A percentile compares a stretch with the other conserved stretches of the same genome.
These are phyloP conservation scores for Arbutus unedo DNA, from an alignment of 148 eudicot species.

Conservation along the genomic window DNA sequence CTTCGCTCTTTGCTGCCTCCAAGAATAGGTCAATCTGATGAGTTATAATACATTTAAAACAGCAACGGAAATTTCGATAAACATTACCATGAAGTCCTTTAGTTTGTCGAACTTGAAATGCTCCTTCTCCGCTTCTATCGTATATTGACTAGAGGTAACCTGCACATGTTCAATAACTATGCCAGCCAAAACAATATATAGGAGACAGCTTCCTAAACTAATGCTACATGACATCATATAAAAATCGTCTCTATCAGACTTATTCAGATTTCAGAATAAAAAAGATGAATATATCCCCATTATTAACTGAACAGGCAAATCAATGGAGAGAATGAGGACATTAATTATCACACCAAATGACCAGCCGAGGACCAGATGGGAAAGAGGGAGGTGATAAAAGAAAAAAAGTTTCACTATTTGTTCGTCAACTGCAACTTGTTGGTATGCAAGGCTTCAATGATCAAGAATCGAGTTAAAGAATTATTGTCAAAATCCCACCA, in stretches of 20 bases:
- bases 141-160: slow-evolving; percentile 86
- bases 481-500: neutral
- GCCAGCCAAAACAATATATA: neutral
- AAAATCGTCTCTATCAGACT: neutral
- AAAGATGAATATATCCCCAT: neutral
- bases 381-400: neutral
- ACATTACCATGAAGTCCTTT: slow-evolving; percentile 68
- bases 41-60: neutral
- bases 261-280: neutral
- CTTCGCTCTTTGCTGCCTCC: neutral
- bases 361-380: neutral
- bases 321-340: neutral
- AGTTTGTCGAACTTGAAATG: slow-evolving; percentile 82
- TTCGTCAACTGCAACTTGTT: neutral
- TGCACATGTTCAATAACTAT: slow-evolving; percentile 22
- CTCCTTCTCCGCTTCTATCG: slow-evolving; percentile 82
- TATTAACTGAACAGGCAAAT: neutral
- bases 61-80: neutral
- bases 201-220: neutral
- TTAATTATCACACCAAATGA: neutral
- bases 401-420: neutral
- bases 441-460: neutral
- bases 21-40: neutral
- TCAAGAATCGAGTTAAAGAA: neutral
- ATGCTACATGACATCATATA: neutral